Evolutionary conservation across 208 protist species (phyloP).

Genomic region (Entamoeba histolytica): DNA sequence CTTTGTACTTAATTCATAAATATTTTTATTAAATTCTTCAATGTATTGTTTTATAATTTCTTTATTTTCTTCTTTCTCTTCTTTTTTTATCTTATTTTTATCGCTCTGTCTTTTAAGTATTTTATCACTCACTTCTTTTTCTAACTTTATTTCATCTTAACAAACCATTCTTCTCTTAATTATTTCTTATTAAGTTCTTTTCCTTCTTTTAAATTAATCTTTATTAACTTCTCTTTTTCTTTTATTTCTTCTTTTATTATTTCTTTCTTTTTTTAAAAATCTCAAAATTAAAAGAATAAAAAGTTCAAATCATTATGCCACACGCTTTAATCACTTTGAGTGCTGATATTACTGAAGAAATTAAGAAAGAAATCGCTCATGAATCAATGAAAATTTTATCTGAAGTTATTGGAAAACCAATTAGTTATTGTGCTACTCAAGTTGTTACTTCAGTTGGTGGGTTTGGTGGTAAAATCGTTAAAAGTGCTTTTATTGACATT

Average conservation of each 20-base stretch:
- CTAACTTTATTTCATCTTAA: too few relatives aligned
- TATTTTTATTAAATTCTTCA: too few relatives aligned
- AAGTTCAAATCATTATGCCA: not conserved
- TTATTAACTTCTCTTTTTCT: too few relatives aligned
- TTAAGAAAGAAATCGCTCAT: not conserved
- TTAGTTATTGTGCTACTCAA: not conserved
- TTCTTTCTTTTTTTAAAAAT: not conserved
- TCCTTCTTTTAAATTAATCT: too few relatives aligned
- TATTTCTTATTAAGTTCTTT: too few relatives aligned
- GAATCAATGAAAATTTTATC: not conserved
- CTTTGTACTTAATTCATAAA: too few relatives aligned
- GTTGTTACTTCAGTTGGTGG: not conserved
- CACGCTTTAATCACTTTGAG: not conserved
- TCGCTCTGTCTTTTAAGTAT: too few relatives aligned
- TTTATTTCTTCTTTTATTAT: not conserved
- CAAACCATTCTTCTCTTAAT: too few relatives aligned
- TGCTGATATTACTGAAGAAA: not conserved
- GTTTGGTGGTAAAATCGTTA: not conserved
- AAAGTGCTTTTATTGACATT: not conserved
- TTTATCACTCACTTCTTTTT: too few relatives aligned
- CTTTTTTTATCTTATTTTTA: too few relatives aligned
- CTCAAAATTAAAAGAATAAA: not conserved
- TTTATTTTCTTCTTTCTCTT: too few relatives aligned
- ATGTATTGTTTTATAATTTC: too few relatives aligned
- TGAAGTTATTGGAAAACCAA: not conserved